Base-by-base conservation (phyloP, 1,284 basidiomycete species). In the Leccinum subfulvum region DNA sequence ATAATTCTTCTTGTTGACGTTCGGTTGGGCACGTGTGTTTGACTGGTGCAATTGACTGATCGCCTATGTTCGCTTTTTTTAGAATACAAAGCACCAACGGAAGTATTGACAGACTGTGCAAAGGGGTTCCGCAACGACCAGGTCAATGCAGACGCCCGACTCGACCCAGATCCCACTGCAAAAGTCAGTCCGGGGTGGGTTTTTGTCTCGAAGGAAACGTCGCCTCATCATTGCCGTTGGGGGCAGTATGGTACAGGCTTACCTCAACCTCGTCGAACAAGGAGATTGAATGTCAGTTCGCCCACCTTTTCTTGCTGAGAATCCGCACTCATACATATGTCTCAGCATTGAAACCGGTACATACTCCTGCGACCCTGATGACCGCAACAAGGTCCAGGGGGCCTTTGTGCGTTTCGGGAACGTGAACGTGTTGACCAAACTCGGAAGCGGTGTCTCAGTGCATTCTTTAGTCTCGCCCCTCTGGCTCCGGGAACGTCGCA, bases 131-230 rank as follows among this genome's bases (percentile, higher is more conserved):
- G 67, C n/a, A 73, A 67, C n/a, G 73, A 76, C 35, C 68, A 80
- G 37, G 37, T 39, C 37, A 39, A 89, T 63, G 71, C 73, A 14
- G 79, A 85, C 61, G 72, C 72, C 30, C 75, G 72, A 71, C 23
- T 92, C 26, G 77, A 78, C 55, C 86, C 90, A 0, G 82, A 86
- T 28, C 85, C 84, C 66, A 90, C 92, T 64, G 91, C 88, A 14
- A 77, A 81, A 71, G 87, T 65, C 47, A 56, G 68, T 49, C 33
- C 33, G 33, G 65, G 52, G 23, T 30, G 3, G 3, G 21, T 8
- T 21, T 1, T 35, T 47, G 3, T 9, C 4, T 47, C 21, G 35
- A 2, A 4, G 11, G 4, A 54, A 23, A 3, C 10, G 21, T 57
- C 10, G 64, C 76, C 76, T 67, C 65, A 76, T 73, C 41, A 44